Percentiles rank a stretch among this genome's conserved stretches.
Evolutionary conservation across 2,329 filamentous ascomycete species (phyloP).

Genomic region (Ophiosphaerella herpotricha): DNA sequence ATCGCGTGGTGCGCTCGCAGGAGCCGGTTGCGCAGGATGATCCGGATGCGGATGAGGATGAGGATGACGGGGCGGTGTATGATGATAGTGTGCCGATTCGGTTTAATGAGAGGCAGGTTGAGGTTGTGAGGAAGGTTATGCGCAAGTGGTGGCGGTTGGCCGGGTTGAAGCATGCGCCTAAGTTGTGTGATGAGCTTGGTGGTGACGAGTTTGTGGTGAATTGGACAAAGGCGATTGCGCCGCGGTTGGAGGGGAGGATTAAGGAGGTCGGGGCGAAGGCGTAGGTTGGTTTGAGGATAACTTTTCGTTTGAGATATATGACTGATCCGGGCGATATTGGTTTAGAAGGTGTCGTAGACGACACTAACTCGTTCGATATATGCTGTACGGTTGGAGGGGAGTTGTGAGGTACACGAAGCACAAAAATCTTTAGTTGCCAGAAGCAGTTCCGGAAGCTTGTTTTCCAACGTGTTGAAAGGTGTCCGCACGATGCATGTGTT

Average conservation of each 20-base stretch:
- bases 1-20: slow-evolving; percentile 12
- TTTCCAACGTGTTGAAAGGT: too few species aligned
- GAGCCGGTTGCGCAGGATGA: slow-evolving; percentile 26
- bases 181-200: slow-evolving; percentile 59
- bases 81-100: slow-evolving; percentile 52
- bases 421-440: too few species aligned
- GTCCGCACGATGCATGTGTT: too few species aligned
- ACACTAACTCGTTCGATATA: too few species aligned
- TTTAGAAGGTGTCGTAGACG: too few species aligned
- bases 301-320: too few species aligned
- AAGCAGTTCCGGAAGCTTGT: too few species aligned
- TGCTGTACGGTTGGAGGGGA: too few species aligned
- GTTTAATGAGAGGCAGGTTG: slow-evolving; percentile 50
- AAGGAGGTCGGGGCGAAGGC: slow-evolving; percentile 29
- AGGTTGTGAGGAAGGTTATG: slow-evolving; percentile 70
- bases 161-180: slow-evolving; percentile 59
- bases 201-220: slow-evolving; percentile 65
- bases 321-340: too few species aligned
- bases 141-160: slow-evolving; percentile 74
- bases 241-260: slow-evolving; percentile 78
- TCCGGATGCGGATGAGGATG: slow-evolving; percentile 45
- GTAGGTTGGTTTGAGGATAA: background rate
- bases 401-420: too few species aligned
- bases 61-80: slow-evolving; percentile 46
- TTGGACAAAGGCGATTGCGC: slow-evolving; percentile 82